phyloP scores from a whole-genome alignment of 1,284 basidiomycete species.

The Hemileia vastatrix region DNA sequence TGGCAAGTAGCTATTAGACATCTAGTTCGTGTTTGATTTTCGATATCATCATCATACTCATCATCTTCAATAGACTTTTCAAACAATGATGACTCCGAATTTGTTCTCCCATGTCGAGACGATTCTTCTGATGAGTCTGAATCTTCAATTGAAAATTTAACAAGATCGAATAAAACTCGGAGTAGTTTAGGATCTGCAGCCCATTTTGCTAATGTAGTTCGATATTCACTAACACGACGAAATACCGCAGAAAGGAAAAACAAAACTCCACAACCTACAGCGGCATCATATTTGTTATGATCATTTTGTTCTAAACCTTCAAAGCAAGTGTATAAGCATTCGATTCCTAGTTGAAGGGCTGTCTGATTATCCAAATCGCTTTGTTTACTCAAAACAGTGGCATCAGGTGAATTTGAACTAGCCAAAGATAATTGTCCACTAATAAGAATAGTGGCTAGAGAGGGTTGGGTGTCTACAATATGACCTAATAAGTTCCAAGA shows the following conservation, averaged over 20 bases:
- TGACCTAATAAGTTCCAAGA: slow-evolving; percentile 18
- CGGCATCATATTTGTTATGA: slow-evolving; percentile 9
- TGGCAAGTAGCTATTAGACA: too few relatives aligned
- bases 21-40: too few relatives aligned
- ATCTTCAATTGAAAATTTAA: too few relatives aligned
- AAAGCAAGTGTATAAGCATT: slow-evolving; percentile 15
- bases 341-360: slow-evolving; percentile 18
- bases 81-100: too few relatives aligned
- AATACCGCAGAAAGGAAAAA: slow-evolving; percentile 15
- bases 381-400: too few relatives aligned
- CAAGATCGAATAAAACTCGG: too few relatives aligned
- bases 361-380: not conserved
- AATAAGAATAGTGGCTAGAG: slow-evolving; percentile 14
- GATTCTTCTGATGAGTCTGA: too few relatives aligned
- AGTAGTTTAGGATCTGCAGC: too few relatives aligned
- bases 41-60: too few relatives aligned
- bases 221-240: slow-evolving; percentile 10
- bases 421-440: slow-evolving; percentile 10
- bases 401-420: not conserved
- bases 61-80: too few relatives aligned
- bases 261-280: slow-evolving; percentile 14
- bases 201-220: slow-evolving; percentile 5
- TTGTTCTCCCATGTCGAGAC: too few relatives aligned
- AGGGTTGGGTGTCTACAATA: slow-evolving; percentile 19
- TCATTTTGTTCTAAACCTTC: too few relatives aligned